Evolutionary conservation across 208 protist genomes (phyloP), one percentile per base, ranked within the genome.

Genomic region (Trypanosoma melophagium): DNA sequence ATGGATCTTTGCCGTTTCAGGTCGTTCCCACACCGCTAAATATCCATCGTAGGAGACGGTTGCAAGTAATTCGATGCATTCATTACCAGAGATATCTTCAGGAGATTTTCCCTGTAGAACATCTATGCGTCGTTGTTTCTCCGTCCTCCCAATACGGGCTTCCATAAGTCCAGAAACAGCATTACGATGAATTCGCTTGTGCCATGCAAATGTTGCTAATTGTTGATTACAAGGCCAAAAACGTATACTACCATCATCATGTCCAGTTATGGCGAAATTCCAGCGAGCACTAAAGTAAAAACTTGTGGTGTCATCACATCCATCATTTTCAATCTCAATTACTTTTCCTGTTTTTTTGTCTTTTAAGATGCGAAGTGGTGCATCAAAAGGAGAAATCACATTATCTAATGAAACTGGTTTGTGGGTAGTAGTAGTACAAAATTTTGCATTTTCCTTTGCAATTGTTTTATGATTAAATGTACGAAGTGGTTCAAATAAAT

Each of bases 1-100:
- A 7, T 60, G 8, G 3, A 71, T 64, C n/a, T 47, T 64, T 8
- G 49, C 10, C 14, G 74, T 35, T 13, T 69, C 58, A 21, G 67
- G 45, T 38, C 64, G 22, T 45, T 53, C 68, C 85, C 81, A 88
- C 13, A 82, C 19, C 13, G 56, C 67, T 14, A 91, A 51, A 47
- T 70, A 68, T 1, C 85, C 85, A 57, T 91, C 85, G 60, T 80
- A 91, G 21, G 74, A 74, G n/a, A 81, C 64, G 13, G 85, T 83
- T 12, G 76, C 67, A 35, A 88, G 54, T 16, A 75, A 61, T 38
- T 74, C 74, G 44, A 53, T 53, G 7, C 7, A 13, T 56, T 28
- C 28, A 35, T 35, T 1, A 35, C 28, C 28, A 35, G 28, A 35
- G 5, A 35, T 5, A 35, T 35, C 28, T 35, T 7, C 28, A 35